Conservation (phyloP, 768 basidiomycete species). For the Boletus pseudopeckii region DNA sequence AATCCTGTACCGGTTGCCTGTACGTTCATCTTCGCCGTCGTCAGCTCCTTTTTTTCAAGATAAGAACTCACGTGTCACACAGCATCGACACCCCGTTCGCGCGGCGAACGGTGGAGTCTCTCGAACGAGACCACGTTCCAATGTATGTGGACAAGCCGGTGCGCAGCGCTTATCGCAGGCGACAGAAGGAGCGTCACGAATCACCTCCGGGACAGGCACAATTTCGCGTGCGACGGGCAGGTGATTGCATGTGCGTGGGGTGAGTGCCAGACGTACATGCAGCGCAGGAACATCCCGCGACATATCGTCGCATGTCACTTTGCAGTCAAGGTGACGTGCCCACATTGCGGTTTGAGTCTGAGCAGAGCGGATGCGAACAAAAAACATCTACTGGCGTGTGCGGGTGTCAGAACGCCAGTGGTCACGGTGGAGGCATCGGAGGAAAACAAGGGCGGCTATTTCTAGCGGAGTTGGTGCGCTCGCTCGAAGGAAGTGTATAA, state of each 20-base stretch:
- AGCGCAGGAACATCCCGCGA: slow-evolving; percentile 26
- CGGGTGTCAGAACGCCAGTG: background rate
- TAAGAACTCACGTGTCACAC: slow-evolving; percentile 4
- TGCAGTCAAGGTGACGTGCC: slow-evolving; percentile 22
- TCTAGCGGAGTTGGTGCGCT: too few relatives aligned
- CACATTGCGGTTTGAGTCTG: slow-evolving; percentile 12
- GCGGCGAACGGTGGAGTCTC: slow-evolving; percentile 2
- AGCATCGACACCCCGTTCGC: slow-evolving; percentile 10
- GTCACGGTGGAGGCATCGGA: background rate
- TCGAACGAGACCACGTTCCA: slow-evolving; percentile 8
- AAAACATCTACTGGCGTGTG: slow-evolving; percentile 20
- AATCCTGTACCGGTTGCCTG: slow-evolving; percentile 8
- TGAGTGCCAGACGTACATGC: slow-evolving; percentile 12
- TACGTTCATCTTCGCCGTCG: slow-evolving; percentile 6
- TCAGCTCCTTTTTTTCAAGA: background rate
- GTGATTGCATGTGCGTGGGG: slow-evolving; percentile 16
- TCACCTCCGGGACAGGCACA: slow-evolving; percentile 21
- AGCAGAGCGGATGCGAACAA: slow-evolving; percentile 24
- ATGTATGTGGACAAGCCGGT: slow-evolving; percentile 20
- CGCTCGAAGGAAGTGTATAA: too few relatives aligned
- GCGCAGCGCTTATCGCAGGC: slow-evolving; percentile 14
- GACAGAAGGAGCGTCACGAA: slow-evolving; percentile 17
- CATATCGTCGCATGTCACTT: slow-evolving; percentile 26
- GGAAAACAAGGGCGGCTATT: background rate
- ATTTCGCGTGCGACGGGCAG: slow-evolving; percentile 18